Conservation (phyloP, 2,329 filamentous ascomycete species). For the Cryoendolithus antarcticus region DNA sequence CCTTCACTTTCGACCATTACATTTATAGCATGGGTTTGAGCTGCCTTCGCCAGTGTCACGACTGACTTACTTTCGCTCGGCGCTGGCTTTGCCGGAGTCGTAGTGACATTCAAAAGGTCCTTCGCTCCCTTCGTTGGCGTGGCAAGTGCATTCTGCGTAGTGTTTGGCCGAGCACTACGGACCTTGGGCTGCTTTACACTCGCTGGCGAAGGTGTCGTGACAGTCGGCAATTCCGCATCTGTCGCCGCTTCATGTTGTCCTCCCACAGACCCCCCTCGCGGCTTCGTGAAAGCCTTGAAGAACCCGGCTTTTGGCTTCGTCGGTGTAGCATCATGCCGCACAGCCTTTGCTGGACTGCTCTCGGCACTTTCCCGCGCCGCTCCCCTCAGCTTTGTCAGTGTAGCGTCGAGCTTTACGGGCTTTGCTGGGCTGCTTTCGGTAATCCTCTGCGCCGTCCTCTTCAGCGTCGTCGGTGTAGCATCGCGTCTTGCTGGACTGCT, state of each 20-base stretch:
- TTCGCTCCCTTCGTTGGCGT: not conserved
- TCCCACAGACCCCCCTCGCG: constrained; percentile 2
- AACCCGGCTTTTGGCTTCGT: constrained; percentile 4
- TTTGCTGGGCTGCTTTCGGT: constrained; percentile 3
- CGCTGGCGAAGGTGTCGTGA: not conserved
- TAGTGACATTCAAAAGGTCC: no score
- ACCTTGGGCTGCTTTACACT: constrained; percentile 1
- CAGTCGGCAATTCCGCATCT: not conserved
- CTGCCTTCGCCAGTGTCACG: not conserved
- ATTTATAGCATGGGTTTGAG: not conserved
- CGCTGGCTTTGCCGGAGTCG: no score
- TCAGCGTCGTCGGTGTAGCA: constrained; percentile 3
- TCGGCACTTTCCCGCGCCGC: no score
- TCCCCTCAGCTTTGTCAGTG: not conserved
- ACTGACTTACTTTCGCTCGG: no score
- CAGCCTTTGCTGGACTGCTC: no score
- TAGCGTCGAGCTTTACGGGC: constrained; percentile 4
- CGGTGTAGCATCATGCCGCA: not conserved
- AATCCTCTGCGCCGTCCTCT: constrained; percentile 5
- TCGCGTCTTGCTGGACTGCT: not conserved
- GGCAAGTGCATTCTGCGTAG: not conserved
- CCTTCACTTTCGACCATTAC: not conserved
- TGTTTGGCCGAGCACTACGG: not conserved
- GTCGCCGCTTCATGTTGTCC: not conserved
- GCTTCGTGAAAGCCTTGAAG: constrained; percentile 6